Evolutionary conservation across 2,329 filamentous ascomycete genomes (phyloP).

Genomic region (Colletotrichum orchidophilum): DNA sequence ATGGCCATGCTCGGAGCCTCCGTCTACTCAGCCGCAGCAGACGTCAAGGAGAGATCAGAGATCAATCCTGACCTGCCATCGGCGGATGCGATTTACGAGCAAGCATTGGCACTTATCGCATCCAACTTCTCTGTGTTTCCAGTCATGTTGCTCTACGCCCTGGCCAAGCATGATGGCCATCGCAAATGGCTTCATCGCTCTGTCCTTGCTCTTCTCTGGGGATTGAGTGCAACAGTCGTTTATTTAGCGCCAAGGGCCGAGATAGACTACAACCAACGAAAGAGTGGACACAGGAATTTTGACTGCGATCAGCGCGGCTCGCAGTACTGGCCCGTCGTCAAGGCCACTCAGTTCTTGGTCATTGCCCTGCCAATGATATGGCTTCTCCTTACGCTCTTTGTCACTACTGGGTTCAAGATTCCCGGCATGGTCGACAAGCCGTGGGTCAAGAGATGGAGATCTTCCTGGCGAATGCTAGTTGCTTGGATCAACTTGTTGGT

Average conservation of each 20-base stretch:
- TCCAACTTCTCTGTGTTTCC: slow-evolving; percentile 31
- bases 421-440: slow-evolving; percentile 20
- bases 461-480: slow-evolving; percentile 20
- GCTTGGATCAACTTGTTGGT: slow-evolving; percentile 32
- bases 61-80: slow-evolving; percentile 23
- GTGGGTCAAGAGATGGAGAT: slow-evolving; percentile 13
- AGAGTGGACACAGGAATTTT: slow-evolving; percentile 24
- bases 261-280: slow-evolving; percentile 13
- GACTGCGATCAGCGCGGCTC: slow-evolving; percentile 30
- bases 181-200: slow-evolving; percentile 31
- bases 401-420: slow-evolving; percentile 22
- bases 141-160: slow-evolving; percentile 30
- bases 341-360: slow-evolving; percentile 25
- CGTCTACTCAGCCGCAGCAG: slow-evolving; percentile 5
- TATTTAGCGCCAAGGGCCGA: slow-evolving; percentile 23
- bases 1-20: slow-evolving; percentile 31
- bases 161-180: slow-evolving; percentile 28
- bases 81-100: slow-evolving; percentile 16
- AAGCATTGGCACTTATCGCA: slow-evolving; percentile 15
- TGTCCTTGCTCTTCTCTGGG: slow-evolving; percentile 24
- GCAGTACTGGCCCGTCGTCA: slow-evolving; percentile 29
- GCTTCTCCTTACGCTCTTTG: slow-evolving; percentile 8
- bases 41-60: background rate
- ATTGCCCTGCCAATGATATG: slow-evolving; percentile 18
- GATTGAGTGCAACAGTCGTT: slow-evolving; percentile 19